Base-by-base conservation (phyloP, 2,329 filamentous ascomycete genomes). In the Leptographium galeiforme region DNA sequence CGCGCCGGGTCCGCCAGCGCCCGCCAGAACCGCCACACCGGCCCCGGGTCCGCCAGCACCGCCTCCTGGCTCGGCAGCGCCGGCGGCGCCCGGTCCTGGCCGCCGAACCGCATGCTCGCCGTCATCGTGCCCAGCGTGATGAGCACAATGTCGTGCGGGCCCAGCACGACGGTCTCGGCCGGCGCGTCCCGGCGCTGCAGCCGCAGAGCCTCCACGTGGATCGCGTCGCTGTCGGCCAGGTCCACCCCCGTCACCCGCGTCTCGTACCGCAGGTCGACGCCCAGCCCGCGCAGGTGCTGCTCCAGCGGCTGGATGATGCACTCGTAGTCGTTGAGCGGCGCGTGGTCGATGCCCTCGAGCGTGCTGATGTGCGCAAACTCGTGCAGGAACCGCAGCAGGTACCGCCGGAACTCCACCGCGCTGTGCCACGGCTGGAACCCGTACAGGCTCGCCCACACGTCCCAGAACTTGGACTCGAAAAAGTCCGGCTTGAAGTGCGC, bases 21-120 rank as follows among this genome's bases (percentile, higher is more conserved):
- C 4, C 62, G 53, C 69, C 68, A 71, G 5, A 70, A 59, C 3
- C 62, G 58, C 67, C 68, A 70, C 36, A 66, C 65, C 33, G 64
- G 64, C 52, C 68, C 66, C 0, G 65, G 64, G n/a, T 67, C 61
- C 8, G 63, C 56, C 14, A 59, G 34, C 5, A 57, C 51, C 13
- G 53, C 54, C 10, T 57, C 53, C 16, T 59, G 55, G n/a, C 55
- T 40, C 1, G 56, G 57, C 19, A 66, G 58, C 8, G 59, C 56
- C 11, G 61, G 56, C 13, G 64, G 60, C 12, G 59, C 57, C 2
- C 61, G 56, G 18, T 55, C 58, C 54, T 67, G 67, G 40, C 58
- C 60, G 10, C 66, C 68, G 6, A 60, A 54, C 7, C 59, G 57
- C 18, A 63, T 58, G 47, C 63, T 61, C 11, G 67, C 63, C 18